These are phyloP conservation scores for Xylariaceae sp. DNA, from an alignment of 2,329 filamentous ascomycete genomes.

Conservation along the genomic window DNA sequence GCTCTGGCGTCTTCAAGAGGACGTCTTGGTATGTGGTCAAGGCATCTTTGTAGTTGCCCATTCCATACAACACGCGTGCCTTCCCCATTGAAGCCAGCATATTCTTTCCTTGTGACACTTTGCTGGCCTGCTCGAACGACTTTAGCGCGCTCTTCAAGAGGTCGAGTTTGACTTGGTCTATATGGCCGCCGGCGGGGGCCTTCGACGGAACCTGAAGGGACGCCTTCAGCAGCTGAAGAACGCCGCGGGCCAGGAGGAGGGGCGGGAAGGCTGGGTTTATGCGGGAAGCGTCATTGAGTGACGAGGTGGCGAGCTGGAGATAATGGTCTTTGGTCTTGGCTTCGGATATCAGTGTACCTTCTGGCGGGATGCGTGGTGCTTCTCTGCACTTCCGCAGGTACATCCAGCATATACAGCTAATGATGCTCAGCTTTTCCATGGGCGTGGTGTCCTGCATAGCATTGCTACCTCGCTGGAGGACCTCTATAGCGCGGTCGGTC, in stretches of 20 bases:
- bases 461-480: slow-evolving; percentile 66
- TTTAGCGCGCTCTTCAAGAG: slow-evolving; percentile 80
- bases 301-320: slow-evolving; percentile 82
- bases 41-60: slow-evolving; percentile 80
- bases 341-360: slow-evolving; percentile 61
- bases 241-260: slow-evolving; percentile 84
- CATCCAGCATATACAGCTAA: slow-evolving; percentile 85
- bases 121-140: slow-evolving; percentile 89
- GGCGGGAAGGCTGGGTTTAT: slow-evolving; percentile 91
- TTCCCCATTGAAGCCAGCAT: slow-evolving; percentile 90
- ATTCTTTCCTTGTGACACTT: slow-evolving; percentile 78
- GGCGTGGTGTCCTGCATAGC: slow-evolving; percentile 65
- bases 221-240: slow-evolving; percentile 80
- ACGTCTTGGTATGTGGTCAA: slow-evolving; percentile 82
- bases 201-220: slow-evolving; percentile 76
- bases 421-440: slow-evolving; percentile 78
- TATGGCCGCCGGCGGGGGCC: slow-evolving; percentile 51
- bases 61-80: slow-evolving; percentile 77
- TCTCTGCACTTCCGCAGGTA: slow-evolving; percentile 85
- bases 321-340: slow-evolving; percentile 90
- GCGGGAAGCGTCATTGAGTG: slow-evolving; percentile 89
- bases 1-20: slow-evolving; percentile 74
- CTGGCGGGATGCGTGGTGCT: slow-evolving; percentile 58
- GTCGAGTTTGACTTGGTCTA: slow-evolving; percentile 71
- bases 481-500: slow-evolving; percentile 75